These are phyloP conservation scores for Paraphoma chrysanthemicola DNA, from an alignment of 2,329 filamentous ascomycete genomes.

Conservation along the genomic window DNA sequence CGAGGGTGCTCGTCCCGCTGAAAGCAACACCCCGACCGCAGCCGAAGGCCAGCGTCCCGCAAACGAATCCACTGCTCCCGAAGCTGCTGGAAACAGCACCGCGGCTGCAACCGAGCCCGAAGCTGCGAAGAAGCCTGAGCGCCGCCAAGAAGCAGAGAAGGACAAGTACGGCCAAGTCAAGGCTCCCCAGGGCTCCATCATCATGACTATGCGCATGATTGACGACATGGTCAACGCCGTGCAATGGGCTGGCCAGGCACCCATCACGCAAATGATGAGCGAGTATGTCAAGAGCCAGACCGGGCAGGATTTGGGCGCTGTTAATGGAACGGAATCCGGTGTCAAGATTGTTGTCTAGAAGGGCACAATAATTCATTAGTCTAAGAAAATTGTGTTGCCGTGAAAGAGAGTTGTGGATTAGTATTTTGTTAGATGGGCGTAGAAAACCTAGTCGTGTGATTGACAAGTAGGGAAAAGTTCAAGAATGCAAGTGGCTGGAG, in stretches of 20 bases:
- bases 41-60: conserved; percentile 6
- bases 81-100: conserved; percentile 15
- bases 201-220: conserved; percentile 45
- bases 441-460: too few species aligned
- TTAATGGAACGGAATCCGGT: conserved; percentile 6
- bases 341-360: conserved; percentile 6
- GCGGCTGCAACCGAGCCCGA: conserved; percentile 7
- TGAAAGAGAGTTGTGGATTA: background rate
- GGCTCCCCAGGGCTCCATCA: conserved; percentile 32
- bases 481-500: background rate
- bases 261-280: conserved; percentile 45
- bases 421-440: background rate
- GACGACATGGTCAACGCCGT: conserved; percentile 38
- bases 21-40: conserved; percentile 4
- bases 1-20: background rate
- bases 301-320: conserved; percentile 11
- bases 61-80: conserved; percentile 9
- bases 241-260: conserved; percentile 37
- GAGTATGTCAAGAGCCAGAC: conserved; percentile 40
- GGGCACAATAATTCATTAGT: background rate
- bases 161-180: conserved; percentile 27
- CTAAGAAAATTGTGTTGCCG: background rate
- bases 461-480: too few species aligned
- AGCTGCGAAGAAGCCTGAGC: conserved; percentile 18
- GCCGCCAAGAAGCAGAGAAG: conserved; percentile 22